phyloP scores from a whole-genome alignment of 164 flowering plant species.

The Buxus sempervirens region DNA sequence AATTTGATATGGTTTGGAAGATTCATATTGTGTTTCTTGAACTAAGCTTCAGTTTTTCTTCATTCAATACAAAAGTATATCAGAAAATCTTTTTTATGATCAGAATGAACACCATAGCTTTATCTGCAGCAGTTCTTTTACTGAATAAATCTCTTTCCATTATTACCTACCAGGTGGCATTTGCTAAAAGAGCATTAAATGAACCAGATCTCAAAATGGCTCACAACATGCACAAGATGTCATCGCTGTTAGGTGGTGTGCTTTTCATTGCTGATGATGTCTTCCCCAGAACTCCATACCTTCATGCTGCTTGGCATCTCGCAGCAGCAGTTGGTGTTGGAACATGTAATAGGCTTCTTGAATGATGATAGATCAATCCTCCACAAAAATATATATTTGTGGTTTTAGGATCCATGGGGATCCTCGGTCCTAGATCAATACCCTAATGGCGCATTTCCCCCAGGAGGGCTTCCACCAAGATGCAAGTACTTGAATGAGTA shows the following conservation, averaged over 20 bases:
- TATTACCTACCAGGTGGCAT: constrained; percentile 55
- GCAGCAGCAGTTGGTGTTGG: constrained; percentile 94
- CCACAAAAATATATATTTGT: neutral
- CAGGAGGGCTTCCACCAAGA: too few relatives aligned
- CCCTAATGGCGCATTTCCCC: too few relatives aligned
- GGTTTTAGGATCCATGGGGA: neutral
- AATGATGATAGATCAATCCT: constrained; percentile 27
- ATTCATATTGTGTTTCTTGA: too few relatives aligned
- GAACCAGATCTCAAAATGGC: constrained; percentile 75
- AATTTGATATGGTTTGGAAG: too few relatives aligned
- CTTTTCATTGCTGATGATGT: constrained; percentile 86
- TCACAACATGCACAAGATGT: constrained; percentile 79
- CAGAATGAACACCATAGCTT: too few relatives aligned
- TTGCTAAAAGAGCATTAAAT: constrained; percentile 73
- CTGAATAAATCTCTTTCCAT: neutral
- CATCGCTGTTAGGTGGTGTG: constrained; percentile 74
- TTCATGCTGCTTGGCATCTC: constrained; percentile 99
- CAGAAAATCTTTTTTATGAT: neutral
- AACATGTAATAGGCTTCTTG: constrained; percentile 91
- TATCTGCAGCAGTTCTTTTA: neutral
- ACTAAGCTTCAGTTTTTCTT: too few relatives aligned
- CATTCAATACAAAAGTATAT: too few relatives aligned
- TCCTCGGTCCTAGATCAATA: too few relatives aligned
- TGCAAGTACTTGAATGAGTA: too few relatives aligned
- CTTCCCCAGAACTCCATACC: constrained; percentile 73